Evolutionary conservation across 768 basidiomycete genomes (phyloP), one percentile per base, ranked within the genome.

Genomic region (Mycena polygramma): DNA sequence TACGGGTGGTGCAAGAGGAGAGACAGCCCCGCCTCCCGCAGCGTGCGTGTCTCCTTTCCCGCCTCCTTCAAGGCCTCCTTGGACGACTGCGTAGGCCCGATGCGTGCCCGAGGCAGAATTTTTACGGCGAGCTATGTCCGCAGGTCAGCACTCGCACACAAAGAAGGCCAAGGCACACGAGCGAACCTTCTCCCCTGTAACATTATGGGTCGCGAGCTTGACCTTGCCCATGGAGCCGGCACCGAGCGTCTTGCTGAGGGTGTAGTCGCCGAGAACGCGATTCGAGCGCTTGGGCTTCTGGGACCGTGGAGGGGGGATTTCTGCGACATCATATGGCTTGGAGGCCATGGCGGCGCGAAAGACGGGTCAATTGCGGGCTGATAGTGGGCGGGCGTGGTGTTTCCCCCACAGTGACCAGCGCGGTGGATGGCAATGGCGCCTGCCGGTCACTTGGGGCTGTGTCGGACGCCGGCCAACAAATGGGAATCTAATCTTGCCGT

Each of bases 181-280:
- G 84, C 90, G 74, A 75, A 97, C 97, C 91, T 97, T 97, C 82
- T 98, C 97, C 35, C 93, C 94, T 1, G 95, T 94, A 72, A 91
- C 77, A 70, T 92, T 93, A 80, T 97, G 95, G 22, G 92, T 92
- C 4, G 95, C 97, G 14, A 99, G 89, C 85, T 98, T 99, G 77
- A 99, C 97, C 81, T 98, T 98, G 73, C 97, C 97, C 97, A 99
- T 99, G 79, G 94, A 96, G 45, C 97, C 97, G 24, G 97, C 97
- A 30, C 97, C 97, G 49, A 99, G 87, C 7, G 97, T 98, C 88
- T 98, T 99, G 77, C 94, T 94, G 74, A 99, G 89, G 69, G 94
- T 94, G 84, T 98, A 99, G 79, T 98, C 96, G 39, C 97, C 97
- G 19, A 99, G 85, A 68, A 95, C 86, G 81, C 92, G 79, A 75